A percentile compares a stretch with the other conserved stretches of the same genome.
Conservation (phyloP, 768 basidiomycete genomes). For the Postia placenta region DNA sequence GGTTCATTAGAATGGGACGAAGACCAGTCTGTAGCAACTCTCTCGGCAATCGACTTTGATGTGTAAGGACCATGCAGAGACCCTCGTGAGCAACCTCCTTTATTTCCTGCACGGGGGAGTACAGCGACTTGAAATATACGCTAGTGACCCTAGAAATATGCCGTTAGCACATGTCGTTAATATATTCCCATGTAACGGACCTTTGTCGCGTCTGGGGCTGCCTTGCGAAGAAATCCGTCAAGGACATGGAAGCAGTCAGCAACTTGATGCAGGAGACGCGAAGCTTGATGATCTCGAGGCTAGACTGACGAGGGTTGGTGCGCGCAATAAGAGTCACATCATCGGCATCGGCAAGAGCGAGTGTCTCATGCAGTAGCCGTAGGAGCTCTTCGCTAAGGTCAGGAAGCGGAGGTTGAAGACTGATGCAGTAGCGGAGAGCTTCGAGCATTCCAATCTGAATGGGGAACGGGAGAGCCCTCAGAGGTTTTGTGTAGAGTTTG, state of each 20-base stretch:
- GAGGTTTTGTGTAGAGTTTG: constrained; percentile 92
- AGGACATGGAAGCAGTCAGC: constrained; percentile 89
- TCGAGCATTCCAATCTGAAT: constrained; percentile 99
- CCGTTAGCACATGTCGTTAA: background rate
- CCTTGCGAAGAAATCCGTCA: constrained; percentile 87
- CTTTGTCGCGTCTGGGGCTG: constrained; percentile 82
- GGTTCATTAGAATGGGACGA: constrained; percentile 94
- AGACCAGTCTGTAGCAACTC: constrained; percentile 93
- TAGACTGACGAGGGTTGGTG: constrained; percentile 68
- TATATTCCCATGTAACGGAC: constrained; percentile 34
- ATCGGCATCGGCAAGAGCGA: constrained; percentile 94
- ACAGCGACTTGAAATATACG: constrained; percentile 97
- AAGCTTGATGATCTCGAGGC: constrained; percentile 78
- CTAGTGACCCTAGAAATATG: constrained; percentile 65
- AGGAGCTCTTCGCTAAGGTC: constrained; percentile 91
- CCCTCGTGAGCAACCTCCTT: constrained; percentile 96
- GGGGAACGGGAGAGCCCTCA: constrained; percentile 88
- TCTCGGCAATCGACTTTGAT: constrained; percentile 89
- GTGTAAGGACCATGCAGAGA: constrained; percentile 78
- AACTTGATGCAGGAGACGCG: constrained; percentile 92
- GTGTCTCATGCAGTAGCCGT: constrained; percentile 85
- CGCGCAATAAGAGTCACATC: constrained; percentile 78
- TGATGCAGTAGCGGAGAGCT: constrained; percentile 90
- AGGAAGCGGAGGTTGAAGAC: constrained; percentile 80
- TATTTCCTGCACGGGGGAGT: constrained; percentile 84